Base-by-base conservation (phyloP, 192 early-diverging fungal genomes). In the Coemansia sp. region DNA sequence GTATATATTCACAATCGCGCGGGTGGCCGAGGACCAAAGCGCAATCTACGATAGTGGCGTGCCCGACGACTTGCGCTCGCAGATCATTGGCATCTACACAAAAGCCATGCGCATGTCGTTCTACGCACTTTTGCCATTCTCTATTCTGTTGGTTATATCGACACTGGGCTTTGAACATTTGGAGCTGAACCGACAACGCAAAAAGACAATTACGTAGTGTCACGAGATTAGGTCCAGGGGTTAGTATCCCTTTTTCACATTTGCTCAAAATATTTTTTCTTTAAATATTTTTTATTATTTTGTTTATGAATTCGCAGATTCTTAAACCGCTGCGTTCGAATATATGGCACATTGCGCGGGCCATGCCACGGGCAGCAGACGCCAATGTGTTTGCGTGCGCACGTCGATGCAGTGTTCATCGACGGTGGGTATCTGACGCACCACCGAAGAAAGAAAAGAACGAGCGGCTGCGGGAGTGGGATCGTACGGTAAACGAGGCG, bases 81-180 rank as follows among this genome's bases (percentile, higher is more conserved):
- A 25, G 6, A 61, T 76, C 37, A 64, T 84, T 11, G 64, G 45
- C 1, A 74, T 85, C 3, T 90, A 85, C 70, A 77, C 77, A 35
- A 47, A 60, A 39, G 75, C 83, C 6, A 83, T 87, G 68, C 78
- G 83, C 4, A 58, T 64, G 22, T 68, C 84, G 5, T 88, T 84
- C 69, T 71, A 72, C 50, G 82, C 79, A n/a, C 62, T 86, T 55
- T 69, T 85, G 12, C 86, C 86, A 0, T 79, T 90, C 35, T 71
- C 72, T 1, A 59, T 52, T 0, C 29, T 72, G 22, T 57, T 80
- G 45, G 37, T 71, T 0, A 35, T 80, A 53, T 45, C 45, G 9
- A 65, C 72, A 1, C 50, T 80, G 38, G 62, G 65, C 5, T 75
- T 74, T 41, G 56, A 71, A 59, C 78, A 75, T 47, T 11, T 66